phyloP scores from a whole-genome alignment of 1,139 yeast genomes.

The Scheffersomyces illinoinensis region DNA sequence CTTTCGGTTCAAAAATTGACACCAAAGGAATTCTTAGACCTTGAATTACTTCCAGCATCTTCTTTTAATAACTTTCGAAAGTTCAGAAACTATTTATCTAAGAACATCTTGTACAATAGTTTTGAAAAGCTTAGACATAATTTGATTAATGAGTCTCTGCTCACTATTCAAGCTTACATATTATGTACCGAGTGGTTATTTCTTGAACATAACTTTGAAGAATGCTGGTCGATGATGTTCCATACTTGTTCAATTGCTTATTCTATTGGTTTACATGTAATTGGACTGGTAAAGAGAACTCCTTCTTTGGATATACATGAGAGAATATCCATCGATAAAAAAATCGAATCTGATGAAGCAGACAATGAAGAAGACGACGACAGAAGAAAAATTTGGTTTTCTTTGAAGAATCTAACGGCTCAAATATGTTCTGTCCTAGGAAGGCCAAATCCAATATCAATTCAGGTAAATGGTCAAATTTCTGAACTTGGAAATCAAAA shows the following conservation, averaged over 20 bases:
- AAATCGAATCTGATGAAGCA: background rate
- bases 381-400: constrained; percentile 51
- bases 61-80: constrained; percentile 25
- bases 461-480: constrained; percentile 45
- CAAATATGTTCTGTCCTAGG: constrained; percentile 55
- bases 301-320: background rate
- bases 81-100: constrained; percentile 29
- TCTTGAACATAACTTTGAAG: constrained; percentile 50
- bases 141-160: constrained; percentile 45
- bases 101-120: constrained; percentile 30
- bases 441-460: constrained; percentile 57
- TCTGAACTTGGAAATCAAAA: constrained; percentile 22
- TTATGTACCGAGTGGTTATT: constrained; percentile 54
- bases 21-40: constrained; percentile 33
- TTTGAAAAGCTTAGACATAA: constrained; percentile 49
- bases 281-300: constrained; percentile 23
- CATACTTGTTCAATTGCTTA: constrained; percentile 52
- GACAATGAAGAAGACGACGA: constrained; percentile 17
- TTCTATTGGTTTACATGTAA: constrained; percentile 53
- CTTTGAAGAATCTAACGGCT: constrained; percentile 47
- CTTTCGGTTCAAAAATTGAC: constrained; percentile 41
- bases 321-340: background rate
- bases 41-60: constrained; percentile 19
- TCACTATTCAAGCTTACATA: constrained; percentile 50
- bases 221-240: constrained; percentile 50